Evolutionary conservation across 345 rosid genomes (phyloP).

Genomic region (Lagerstroemia speciosa): DNA sequence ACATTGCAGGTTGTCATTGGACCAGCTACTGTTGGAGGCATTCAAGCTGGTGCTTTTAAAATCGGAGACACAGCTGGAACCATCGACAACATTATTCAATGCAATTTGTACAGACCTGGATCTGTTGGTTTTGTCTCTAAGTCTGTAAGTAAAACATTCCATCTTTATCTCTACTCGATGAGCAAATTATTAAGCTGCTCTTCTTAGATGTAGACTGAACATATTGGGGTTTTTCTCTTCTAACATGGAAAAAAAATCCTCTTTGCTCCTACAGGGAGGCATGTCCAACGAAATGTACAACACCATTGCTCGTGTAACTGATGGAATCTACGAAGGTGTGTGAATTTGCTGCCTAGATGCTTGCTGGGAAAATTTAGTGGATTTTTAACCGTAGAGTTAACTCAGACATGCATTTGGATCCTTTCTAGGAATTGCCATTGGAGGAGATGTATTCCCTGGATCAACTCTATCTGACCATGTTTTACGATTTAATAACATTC

Average conservation of each 20-base stretch:
- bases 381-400: background rate
- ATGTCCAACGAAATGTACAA: conserved; percentile 97
- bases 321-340: conserved; percentile 90
- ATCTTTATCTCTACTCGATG: background rate
- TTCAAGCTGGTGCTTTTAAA: conserved; percentile 97
- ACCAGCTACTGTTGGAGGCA: conserved; percentile 97
- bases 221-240: background rate
- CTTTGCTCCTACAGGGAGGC: conserved; percentile 57
- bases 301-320: conserved; percentile 84
- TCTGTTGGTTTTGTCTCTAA: conserved; percentile 97
- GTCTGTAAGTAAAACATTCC: conserved; percentile 56
- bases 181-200: conserved; percentile 8
- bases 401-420: conserved; percentile 13
- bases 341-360: background rate
- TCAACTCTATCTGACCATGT: conserved; percentile 93
- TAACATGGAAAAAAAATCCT: background rate
- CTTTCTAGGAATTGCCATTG: conserved; percentile 80
- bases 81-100: conserved; percentile 74
- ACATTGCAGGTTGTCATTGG: conserved; percentile 82
- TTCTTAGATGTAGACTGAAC: conserved; percentile 15
- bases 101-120: conserved; percentile 96
- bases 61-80: conserved; percentile 99
- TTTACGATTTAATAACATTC: conserved; percentile 89
- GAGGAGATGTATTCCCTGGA: conserved; percentile 98
- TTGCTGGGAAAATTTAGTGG: background rate